Percentiles rank a stretch among this genome's conserved stretches.
Conservation (phyloP, 2,329 filamentous ascomycete species). For the Bipolaris cookei region DNA sequence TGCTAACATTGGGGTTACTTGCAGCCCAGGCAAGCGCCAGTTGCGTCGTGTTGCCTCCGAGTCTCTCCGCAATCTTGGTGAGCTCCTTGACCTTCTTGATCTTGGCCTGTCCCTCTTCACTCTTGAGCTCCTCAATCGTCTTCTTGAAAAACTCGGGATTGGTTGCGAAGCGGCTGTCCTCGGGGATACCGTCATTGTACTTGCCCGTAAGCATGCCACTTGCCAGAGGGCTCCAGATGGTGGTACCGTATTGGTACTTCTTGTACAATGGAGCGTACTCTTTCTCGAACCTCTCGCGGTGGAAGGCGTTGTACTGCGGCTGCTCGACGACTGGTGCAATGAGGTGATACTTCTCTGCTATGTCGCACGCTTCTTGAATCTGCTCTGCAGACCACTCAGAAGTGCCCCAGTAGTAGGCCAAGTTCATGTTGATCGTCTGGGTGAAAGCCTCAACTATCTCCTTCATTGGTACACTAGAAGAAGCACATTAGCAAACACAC, state of each 20-base stretch:
- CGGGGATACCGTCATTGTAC: constrained; percentile 68
- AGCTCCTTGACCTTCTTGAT: constrained; percentile 65
- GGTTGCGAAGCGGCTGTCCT: constrained; percentile 65
- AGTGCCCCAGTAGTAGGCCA: constrained; percentile 63
- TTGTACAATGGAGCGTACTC: constrained; percentile 65
- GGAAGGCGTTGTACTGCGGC: constrained; percentile 68
- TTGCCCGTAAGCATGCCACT: constrained; percentile 67
- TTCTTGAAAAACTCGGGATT: constrained; percentile 65
- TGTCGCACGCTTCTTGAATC: constrained; percentile 65
- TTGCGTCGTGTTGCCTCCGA: constrained; percentile 57
- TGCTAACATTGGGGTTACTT: constrained; percentile 64
- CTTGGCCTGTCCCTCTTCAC: constrained; percentile 58
- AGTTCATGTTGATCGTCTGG: constrained; percentile 60
- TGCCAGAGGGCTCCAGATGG: constrained; percentile 59
- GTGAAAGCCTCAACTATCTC: constrained; percentile 66
- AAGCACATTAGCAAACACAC: constrained; percentile 6
- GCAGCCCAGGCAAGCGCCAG: constrained; percentile 66
- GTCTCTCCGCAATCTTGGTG: constrained; percentile 57
- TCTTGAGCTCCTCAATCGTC: constrained; percentile 60
- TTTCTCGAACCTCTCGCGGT: constrained; percentile 66
- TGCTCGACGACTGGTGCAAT: constrained; percentile 63
- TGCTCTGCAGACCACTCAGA: constrained; percentile 66
- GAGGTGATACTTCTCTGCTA: constrained; percentile 67
- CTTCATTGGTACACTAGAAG: constrained; percentile 62
- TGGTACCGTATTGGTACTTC: constrained; percentile 64